Percentiles rank a stretch among this genome's conserved stretches.
Evolutionary conservation across 139 green algal genomes (phyloP).

Genomic region (Desmodesmus armatus): DNA sequence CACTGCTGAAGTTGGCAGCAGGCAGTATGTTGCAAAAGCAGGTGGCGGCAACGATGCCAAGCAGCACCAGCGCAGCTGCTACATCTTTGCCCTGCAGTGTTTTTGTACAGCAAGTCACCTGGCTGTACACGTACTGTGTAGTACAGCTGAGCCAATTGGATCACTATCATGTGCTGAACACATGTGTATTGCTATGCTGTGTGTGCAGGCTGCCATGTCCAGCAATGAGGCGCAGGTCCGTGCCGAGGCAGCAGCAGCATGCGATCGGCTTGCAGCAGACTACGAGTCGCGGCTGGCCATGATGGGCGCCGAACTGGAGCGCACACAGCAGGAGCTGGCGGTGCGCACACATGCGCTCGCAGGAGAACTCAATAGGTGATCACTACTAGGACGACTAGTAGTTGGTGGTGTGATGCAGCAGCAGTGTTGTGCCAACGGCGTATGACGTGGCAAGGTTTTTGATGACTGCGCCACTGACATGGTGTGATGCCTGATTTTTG

Average conservation of each 20-base stretch:
- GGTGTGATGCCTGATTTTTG: neutral
- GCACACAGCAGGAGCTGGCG: slow-evolving; percentile 58
- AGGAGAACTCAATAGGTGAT: slow-evolving; percentile 56
- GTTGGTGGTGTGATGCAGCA: neutral
- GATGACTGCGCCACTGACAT: neutral
- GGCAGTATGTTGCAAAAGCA: too few species aligned
- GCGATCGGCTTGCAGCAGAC: slow-evolving; percentile 62
- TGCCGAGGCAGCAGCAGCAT: slow-evolving; percentile 61
- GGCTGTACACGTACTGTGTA: too few species aligned
- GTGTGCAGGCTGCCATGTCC: slow-evolving; percentile 66
- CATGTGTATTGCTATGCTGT: neutral
- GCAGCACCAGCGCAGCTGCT: too few species aligned
- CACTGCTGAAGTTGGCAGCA: too few species aligned
- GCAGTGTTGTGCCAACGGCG: neutral
- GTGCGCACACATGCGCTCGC: slow-evolving; percentile 51
- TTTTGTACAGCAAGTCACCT: too few species aligned
- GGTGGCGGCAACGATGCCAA: too few species aligned
- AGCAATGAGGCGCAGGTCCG: slow-evolving; percentile 71
- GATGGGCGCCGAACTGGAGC: slow-evolving; percentile 57
- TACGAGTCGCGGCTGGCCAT: slow-evolving; percentile 61
- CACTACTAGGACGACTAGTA: too few species aligned
- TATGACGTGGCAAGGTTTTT: neutral
- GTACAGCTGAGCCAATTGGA: too few species aligned
- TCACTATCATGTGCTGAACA: neutral
- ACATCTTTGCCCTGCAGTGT: too few species aligned